Evolutionary conservation across 2,329 filamentous ascomycete genomes (phyloP), one percentile per base, ranked within the genome.

Genomic region (Arthrinium phaeospermum): DNA sequence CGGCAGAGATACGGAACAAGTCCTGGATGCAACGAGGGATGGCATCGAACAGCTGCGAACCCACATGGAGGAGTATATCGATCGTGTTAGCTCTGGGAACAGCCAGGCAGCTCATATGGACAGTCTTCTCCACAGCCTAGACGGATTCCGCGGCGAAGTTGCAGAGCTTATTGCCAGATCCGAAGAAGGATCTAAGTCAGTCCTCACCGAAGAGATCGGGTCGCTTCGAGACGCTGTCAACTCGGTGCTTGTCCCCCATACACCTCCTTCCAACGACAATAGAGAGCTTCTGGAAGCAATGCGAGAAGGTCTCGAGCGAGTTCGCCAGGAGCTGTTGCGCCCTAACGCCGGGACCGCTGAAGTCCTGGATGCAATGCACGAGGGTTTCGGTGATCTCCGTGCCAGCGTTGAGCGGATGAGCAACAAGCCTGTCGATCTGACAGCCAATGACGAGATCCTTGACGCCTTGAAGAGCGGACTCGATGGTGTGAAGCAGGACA

Each of bases 401-500:
- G 86, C 87, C 41, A 92, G 94, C 74, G 92, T 98, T 72, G 95
- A 98, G 72, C 88, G 87, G 78, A 87, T 96, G 22, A 86, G 91
- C 30, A 91, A 96, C 79, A 96, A 94, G 83, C 93, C 95, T 6
- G 85, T 90, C 0, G 95, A 97, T 77, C 88, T 96, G 81, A 95
- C 93, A 0, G 91, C 94, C 72, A 96, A 93, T 73, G 94, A 97
- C 75, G 95, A 98, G 82, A 95, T 98, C 70, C 86, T 98, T 0
- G 94, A 98, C 73, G 94, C 94, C 0, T 87, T 98, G 71, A 97
- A 93, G 80, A 88, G 91, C n/a, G 95, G 95, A 0, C 85, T 98
- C 12, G 91, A 93, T 61, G 89, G 88, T 51, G 87, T 98, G 22
- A 91, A 91, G 70, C 87, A 89, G 1, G 95, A 98, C 68, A 93